Evolutionary conservation across 352 stramenopile genomes (phyloP), one percentile per base, ranked within the genome.

Genomic region (Phytophthora pinifolia): DNA sequence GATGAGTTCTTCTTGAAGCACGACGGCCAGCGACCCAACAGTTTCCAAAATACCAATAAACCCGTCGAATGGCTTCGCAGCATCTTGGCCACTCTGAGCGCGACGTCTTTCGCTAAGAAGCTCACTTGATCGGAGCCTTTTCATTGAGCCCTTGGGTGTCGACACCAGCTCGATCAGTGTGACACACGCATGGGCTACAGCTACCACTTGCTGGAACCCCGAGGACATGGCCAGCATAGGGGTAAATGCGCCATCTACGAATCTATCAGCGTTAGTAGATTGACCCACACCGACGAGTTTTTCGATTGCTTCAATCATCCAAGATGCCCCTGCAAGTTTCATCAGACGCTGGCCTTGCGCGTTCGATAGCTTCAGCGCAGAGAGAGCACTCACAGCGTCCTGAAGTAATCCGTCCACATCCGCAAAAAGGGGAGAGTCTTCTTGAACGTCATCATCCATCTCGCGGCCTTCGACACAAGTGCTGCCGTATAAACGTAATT

Each of bases 361-460:
- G 50, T 86, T 89, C 5, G 79, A 88, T 4, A 86, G 54, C 50
- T 83, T 79, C 48, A 84, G 73, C 22, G 18, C 54, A 10, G 48
- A 67, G 25, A 88, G 33, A 45, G 33, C 46, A 39, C 50, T 43
- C 46, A 9, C 62, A n/a, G 67, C 18, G 25, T 61, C 6, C 5
- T 70, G 48, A 14, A 75, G 44, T 14, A 59, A 14, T 14, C 59
- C 41, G 27, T 70, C 54, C 18, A 51, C 54, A 39, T 54, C 6
- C 15, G 43, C 59, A 6, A 48, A 49, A 25, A 46, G 22, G 10
- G 34, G 47, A 20, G 34, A 48, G 8, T 54, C 7, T 6, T 62
- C 31, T 9, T 39, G n/a, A 9, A 18, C 25, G 18, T 42, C 38
- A 17, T 22, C 33, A n/a, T 10, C 12, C 9, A 12, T 32, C 14